Conservation (phyloP, 1,284 basidiomycete species). For the Retiboletus flavoniger region DNA sequence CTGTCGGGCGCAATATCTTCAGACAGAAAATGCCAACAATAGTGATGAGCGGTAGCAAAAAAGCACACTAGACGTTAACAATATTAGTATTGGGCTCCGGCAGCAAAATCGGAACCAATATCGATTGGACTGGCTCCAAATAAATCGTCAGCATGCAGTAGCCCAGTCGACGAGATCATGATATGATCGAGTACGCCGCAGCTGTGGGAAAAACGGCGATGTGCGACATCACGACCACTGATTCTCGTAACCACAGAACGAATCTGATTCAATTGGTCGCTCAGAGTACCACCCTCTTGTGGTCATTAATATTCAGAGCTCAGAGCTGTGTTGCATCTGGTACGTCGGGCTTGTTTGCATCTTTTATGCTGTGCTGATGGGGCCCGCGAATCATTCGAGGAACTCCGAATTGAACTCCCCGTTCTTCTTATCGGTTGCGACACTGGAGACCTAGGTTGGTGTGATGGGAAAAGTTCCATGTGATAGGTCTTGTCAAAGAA, state of each 20-base stretch:
- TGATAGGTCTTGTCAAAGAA: constrained; percentile 17
- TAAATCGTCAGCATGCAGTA: background rate
- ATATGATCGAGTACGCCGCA: background rate
- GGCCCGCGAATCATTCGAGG: background rate
- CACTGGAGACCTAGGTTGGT: background rate
- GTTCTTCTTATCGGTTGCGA: background rate
- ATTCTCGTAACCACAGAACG: background rate
- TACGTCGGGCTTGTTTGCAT: background rate
- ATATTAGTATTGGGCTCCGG: background rate
- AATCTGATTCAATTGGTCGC: background rate
- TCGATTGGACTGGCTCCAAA: background rate
- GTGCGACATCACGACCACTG: background rate
- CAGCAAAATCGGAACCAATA: background rate
- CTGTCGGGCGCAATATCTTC: background rate
- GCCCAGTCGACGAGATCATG: too few relatives aligned
- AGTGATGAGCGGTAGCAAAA: constrained; percentile 1
- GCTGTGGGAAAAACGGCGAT: background rate
- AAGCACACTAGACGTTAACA: background rate
- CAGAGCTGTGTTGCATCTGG: background rate
- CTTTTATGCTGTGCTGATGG: constrained; percentile 3
- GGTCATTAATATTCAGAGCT: background rate
- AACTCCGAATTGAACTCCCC: background rate
- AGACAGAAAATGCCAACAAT: constrained; percentile 11
- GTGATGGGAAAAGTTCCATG: constrained; percentile 13
- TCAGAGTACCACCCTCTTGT: too few relatives aligned